These are phyloP conservation scores for Candida fluviatilis DNA, from an alignment of 805 yeast genomes.

Conservation along the genomic window DNA sequence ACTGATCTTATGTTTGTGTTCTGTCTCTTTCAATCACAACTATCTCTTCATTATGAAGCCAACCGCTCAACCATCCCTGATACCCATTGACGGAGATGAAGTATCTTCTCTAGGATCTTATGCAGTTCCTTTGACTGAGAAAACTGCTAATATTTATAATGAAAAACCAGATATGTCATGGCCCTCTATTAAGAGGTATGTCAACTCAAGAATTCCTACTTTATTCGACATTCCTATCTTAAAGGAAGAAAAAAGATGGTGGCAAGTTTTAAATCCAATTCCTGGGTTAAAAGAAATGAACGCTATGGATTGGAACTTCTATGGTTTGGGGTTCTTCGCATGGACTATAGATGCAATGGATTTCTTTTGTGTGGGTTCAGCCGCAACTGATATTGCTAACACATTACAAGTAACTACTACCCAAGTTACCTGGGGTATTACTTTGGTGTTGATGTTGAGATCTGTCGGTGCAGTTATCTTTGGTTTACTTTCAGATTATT, in stretches of 20 bases:
- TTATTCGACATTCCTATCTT: constrained; percentile 21
- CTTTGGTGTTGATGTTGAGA: constrained; percentile 64
- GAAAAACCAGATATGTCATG: constrained; percentile 15
- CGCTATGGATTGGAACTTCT: constrained; percentile 43
- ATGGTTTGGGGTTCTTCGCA: constrained; percentile 48
- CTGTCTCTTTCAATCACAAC: no score
- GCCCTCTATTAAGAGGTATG: constrained; percentile 8
- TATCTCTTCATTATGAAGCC: no score
- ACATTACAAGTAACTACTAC: constrained; percentile 42
- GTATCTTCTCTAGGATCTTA: not conserved
- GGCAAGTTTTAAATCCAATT: constrained; percentile 36
- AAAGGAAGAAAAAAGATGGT: constrained; percentile 25
- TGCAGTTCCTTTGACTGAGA: not conserved
- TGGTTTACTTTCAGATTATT: constrained; percentile 55
- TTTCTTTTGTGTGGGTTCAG: constrained; percentile 54
- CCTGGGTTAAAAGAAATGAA: constrained; percentile 24
- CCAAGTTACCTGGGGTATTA: constrained; percentile 62
- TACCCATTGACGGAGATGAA: not conserved
- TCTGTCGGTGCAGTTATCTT: constrained; percentile 63
- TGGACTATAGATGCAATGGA: constrained; percentile 71
- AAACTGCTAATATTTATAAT: constrained; percentile 4
- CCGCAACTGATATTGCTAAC: constrained; percentile 44
- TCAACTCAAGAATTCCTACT: constrained; percentile 13
- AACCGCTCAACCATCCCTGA: no score
- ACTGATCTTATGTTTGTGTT: no score